A percentile compares a stretch with the other conserved stretches of the same genome.
Evolutionary conservation across 352 stramenopile species (phyloP).

Genomic region (Phytopythium chamaehyphon): DNA sequence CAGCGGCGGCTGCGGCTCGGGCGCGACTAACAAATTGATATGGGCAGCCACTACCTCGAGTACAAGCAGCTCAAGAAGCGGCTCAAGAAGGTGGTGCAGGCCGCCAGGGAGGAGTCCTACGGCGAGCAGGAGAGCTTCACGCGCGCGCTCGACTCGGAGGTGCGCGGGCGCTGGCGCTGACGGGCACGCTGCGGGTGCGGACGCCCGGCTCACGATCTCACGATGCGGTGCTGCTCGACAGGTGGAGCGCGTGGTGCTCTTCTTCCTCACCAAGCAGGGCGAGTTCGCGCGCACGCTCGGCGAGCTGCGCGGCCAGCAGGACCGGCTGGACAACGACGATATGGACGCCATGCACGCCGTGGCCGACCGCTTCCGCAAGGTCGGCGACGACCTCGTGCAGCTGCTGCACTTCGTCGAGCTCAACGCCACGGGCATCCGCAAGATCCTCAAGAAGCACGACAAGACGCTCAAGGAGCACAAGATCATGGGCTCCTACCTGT

Average conservation of each 20-base stretch:
- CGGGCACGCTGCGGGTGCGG: background rate
- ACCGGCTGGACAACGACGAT: conserved; percentile 30
- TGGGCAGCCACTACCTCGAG: conserved; percentile 78
- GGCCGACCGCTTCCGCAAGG: conserved; percentile 49
- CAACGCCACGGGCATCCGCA: conserved; percentile 83
- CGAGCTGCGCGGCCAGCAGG: conserved; percentile 43
- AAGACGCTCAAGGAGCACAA: conserved; percentile 81
- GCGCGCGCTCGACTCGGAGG: conserved; percentile 74
- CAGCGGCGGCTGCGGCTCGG: background rate
- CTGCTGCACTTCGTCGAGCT: conserved; percentile 85
- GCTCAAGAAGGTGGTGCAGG: conserved; percentile 65
- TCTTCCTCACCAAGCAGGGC: conserved; percentile 82
- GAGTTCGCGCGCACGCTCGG: conserved; percentile 75
- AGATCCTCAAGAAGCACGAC: conserved; percentile 90
- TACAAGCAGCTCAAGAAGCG: conserved; percentile 91
- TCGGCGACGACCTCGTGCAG: conserved; percentile 81
- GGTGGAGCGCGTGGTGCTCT: conserved; percentile 80
- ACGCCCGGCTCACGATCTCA: background rate
- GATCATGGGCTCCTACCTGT: conserved; percentile 85
- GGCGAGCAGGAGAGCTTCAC: conserved; percentile 65
- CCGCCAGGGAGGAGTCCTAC: conserved; percentile 32
- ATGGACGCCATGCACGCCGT: conserved; percentile 71
- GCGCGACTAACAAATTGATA: background rate
- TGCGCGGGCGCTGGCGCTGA: conserved; percentile 2
- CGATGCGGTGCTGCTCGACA: background rate